Base-by-base conservation (phyloP, 257 asterid genomes). In the Nicotiana otophora region DNA sequence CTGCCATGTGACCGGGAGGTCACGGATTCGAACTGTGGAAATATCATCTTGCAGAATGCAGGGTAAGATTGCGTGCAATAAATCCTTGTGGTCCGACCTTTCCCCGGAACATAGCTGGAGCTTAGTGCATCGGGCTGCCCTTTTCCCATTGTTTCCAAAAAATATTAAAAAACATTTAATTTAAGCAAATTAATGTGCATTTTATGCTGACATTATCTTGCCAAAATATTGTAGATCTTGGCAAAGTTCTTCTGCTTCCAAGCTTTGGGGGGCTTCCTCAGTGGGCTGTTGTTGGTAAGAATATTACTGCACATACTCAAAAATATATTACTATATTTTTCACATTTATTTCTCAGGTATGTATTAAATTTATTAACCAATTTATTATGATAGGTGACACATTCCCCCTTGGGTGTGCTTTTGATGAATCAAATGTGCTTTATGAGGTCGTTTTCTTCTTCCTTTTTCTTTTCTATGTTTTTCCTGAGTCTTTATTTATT, bases 331-430 rank as follows among this genome's bases (percentile, higher is more conserved):
- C 11, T 42, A 4, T 34, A 20, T 10, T 61, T 23, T 61, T 2
- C 15, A 60, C 65, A 60, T 60, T 20, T 20, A 12, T 30, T 8
- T 53, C 15, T 30, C 53, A 77, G 9, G 66, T 30, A 77, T 77
- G 81, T 19, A 30, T 30, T 4, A 7, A 72, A 10, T 39, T 39
- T 20, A 2, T 77, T 55, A 23, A 77, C 80, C 5, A 74, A 46
- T 1, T 39, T 4, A 23, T 72, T 66, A 31, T 30, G 77, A 34
- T 82, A 88, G 91, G 91, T 20, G 93, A 87, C 58, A 88, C 90
- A 28, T 87, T 84, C 42, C 90, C 91, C 16, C 84, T 90, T 63
- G 93, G 93, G 4, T 90, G 91, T 70, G 89, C 90, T 55, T 90
- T 88, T 68, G 89, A 87, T 77, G 92, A 87, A 28, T 84, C 91